phyloP scores from a whole-genome alignment of 805 yeast species.

The Metschnikowia koreensis region DNA sequence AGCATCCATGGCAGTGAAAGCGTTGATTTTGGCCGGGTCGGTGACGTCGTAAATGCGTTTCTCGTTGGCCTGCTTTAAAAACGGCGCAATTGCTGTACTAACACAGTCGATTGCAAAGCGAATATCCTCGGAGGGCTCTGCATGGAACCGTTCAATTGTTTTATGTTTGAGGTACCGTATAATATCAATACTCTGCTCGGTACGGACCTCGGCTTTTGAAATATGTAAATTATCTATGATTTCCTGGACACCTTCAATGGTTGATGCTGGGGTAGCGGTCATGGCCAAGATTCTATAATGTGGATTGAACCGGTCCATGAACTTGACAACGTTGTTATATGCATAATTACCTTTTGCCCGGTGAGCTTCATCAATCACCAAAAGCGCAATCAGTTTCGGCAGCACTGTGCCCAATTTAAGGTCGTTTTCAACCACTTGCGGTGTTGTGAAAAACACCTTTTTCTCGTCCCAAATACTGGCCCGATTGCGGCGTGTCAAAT shows the following conservation, averaged over 20 bases:
- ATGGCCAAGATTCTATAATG: constrained; percentile 78
- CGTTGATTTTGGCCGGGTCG: constrained; percentile 67
- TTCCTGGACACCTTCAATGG: constrained; percentile 82
- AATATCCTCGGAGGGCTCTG: constrained; percentile 55
- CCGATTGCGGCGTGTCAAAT: constrained; percentile 55
- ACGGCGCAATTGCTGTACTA: constrained; percentile 66
- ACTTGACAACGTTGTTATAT: constrained; percentile 77
- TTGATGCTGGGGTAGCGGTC: constrained; percentile 95
- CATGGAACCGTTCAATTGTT: constrained; percentile 56
- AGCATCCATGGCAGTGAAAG: constrained; percentile 68
- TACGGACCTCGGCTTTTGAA: constrained; percentile 77
- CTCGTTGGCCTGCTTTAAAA: constrained; percentile 60
- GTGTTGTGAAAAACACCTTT: constrained; percentile 88
- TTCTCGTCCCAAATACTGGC: constrained; percentile 74
- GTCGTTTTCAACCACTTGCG: constrained; percentile 94
- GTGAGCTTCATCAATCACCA: constrained; percentile 96
- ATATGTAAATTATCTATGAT: constrained; percentile 72
- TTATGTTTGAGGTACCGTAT: constrained; percentile 73
- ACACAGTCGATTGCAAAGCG: constrained; percentile 52
- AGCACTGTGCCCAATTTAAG: constrained; percentile 68
- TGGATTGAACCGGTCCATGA: constrained; percentile 54
- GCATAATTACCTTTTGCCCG: constrained; percentile 89
- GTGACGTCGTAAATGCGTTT: constrained; percentile 59
- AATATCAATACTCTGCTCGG: constrained; percentile 81
- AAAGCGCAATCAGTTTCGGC: constrained; percentile 69